A percentile compares a stretch with the other conserved stretches of the same genome.
phyloP scores from a whole-genome alignment of 2,329 filamentous ascomycete species.

The Claviceps sp. region DNA sequence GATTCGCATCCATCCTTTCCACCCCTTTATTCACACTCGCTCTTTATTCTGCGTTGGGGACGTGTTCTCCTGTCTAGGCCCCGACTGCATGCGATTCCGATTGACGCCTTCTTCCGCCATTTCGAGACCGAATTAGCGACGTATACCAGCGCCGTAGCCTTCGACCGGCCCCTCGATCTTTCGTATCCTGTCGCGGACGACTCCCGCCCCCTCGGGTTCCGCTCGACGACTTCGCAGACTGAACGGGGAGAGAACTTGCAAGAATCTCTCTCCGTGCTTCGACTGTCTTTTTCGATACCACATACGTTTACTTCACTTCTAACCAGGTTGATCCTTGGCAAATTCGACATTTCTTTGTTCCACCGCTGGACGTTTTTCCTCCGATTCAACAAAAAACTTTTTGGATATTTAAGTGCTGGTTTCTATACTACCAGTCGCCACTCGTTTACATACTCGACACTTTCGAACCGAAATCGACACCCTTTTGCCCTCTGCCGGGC shows the following conservation, averaged over 20 bases:
- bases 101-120: slow-evolving; percentile 2
- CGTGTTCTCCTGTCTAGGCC: neutral
- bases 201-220: neutral
- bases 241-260: neutral
- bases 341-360: slow-evolving; percentile 8
- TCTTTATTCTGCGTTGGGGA: neutral
- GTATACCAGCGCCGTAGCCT: neutral
- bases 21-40: neutral
- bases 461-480: neutral
- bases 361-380: slow-evolving; percentile 4
- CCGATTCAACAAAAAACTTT: neutral
- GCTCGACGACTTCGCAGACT: neutral
- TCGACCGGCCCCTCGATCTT: neutral
- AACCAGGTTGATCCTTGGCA: slow-evolving; percentile 46
- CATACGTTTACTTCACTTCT: slow-evolving; percentile 9
- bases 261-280: neutral
- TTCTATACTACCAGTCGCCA: no score
- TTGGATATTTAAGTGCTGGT: no score
- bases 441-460: no score
- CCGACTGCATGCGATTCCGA: slow-evolving; percentile 5
- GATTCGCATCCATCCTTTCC: neutral
- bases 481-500: neutral
- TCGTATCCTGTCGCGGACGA: neutral
- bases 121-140: neutral
- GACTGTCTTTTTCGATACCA: slow-evolving; percentile 8